Conservation (phyloP, 2,329 filamentous ascomycete species). For the Sporothrix sp. region DNA sequence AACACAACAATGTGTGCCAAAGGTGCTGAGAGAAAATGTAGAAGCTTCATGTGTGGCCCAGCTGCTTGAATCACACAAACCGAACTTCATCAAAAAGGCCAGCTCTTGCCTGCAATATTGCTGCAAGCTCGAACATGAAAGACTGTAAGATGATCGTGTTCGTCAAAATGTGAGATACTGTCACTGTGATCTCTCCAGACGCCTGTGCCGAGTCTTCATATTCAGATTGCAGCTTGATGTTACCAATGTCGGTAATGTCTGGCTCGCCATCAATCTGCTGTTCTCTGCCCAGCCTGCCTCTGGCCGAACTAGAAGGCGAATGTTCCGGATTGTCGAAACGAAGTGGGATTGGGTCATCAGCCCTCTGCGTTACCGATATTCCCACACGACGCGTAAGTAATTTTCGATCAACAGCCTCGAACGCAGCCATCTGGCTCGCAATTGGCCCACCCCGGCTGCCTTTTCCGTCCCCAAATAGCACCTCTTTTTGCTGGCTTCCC, state of each 20-base stretch:
- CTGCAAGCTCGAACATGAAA: slow-evolving; percentile 67
- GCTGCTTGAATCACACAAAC: slow-evolving; percentile 36
- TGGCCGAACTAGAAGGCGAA: slow-evolving; percentile 7
- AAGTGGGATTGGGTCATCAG: slow-evolving; percentile 38
- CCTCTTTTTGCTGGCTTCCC: slow-evolving; percentile 24
- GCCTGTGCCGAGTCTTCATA: slow-evolving; percentile 15
- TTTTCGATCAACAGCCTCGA: slow-evolving; percentile 54
- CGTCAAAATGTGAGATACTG: slow-evolving; percentile 68
- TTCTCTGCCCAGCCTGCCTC: too few relatives aligned
- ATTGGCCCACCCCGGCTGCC: slow-evolving; percentile 28
- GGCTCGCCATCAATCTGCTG: background rate
- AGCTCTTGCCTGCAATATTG: slow-evolving; percentile 63
- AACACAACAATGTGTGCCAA: too few relatives aligned
- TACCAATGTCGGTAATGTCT: slow-evolving; percentile 9
- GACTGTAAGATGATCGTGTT: slow-evolving; percentile 73
- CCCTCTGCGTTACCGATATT: slow-evolving; percentile 31
- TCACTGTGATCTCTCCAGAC: slow-evolving; percentile 40
- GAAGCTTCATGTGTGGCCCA: too few relatives aligned
- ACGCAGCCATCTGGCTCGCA: slow-evolving; percentile 46
- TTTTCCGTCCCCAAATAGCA: slow-evolving; percentile 19
- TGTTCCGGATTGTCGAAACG: slow-evolving; percentile 30
- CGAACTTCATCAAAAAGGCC: slow-evolving; percentile 68
- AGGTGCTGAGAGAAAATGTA: too few relatives aligned
- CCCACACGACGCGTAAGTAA: slow-evolving; percentile 48
- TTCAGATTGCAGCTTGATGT: slow-evolving; percentile 12